Evolutionary conservation across 2,329 filamentous ascomycete genomes (phyloP).

Genomic region (Epichloe amarillans): DNA sequence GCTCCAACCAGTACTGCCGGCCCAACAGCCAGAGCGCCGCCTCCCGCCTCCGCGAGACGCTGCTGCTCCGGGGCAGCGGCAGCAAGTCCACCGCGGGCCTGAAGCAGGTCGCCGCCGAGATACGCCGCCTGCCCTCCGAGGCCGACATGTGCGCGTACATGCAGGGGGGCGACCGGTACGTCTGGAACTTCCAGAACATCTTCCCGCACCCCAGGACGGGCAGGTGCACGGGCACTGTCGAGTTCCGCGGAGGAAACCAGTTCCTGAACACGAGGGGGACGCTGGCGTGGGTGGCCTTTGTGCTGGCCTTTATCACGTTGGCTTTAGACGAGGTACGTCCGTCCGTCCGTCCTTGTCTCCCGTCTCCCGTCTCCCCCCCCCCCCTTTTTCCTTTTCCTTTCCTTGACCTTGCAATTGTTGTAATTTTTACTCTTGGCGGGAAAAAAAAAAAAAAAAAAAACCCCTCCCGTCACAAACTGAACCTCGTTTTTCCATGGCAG

Average conservation of each 20-base stretch:
- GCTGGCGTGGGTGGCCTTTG: conserved; percentile 26
- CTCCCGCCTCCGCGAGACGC: conserved; percentile 16
- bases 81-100: conserved; percentile 13
- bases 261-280: conserved; percentile 24
- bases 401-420: too few relatives aligned
- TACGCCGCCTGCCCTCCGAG: conserved; percentile 14
- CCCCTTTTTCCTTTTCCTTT: not conserved
- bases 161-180: conserved; percentile 25
- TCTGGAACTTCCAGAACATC: conserved; percentile 29
- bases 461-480: too few relatives aligned
- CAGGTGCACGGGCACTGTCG: conserved; percentile 23
- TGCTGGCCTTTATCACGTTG: conserved; percentile 24
- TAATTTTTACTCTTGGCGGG: not conserved
- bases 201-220: conserved; percentile 24
- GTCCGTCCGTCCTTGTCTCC: too few relatives aligned
- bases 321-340: conserved; percentile 21
- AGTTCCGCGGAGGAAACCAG: conserved; percentile 27
- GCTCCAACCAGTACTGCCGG: conserved; percentile 23
- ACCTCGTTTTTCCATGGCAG: conserved; percentile 7
- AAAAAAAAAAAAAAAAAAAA: too few relatives aligned
- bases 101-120: conserved; percentile 17
- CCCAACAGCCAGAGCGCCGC: conserved; percentile 19
- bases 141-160: conserved; percentile 23
- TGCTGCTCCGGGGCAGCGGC: conserved; percentile 12
- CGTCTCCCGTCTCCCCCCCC: too few relatives aligned